Base-by-base conservation (phyloP, 371 early-diverging fungal genomes). In the Neoconidiobolus thromboides region DNA sequence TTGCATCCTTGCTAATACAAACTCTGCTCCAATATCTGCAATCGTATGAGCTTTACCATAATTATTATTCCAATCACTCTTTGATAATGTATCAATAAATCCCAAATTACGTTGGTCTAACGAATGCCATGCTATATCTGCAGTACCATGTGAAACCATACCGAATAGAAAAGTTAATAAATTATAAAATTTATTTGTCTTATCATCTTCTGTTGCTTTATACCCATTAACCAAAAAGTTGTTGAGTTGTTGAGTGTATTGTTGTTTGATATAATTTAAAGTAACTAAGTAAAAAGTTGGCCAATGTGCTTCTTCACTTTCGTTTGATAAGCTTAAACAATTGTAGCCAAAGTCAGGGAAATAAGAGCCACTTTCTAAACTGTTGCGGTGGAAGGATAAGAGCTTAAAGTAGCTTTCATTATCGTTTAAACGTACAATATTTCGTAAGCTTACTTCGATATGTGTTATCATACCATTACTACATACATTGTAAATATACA, bases 91-190 rank as follows among this genome's bases (percentile, higher is more conserved):
- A 26, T 26, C 26, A 26, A 89, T 82, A 53, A 92, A 81, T 6
- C 90, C 89, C 43, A 78, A 75, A 0, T 69, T 66, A 7, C 87
- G 63, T 0, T 81, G 79, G 26, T 73, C 71, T 12, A 90, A 62
- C 9, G 84, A 81, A 67, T 92, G 93, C 90, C 90, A 92, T 47
- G 80, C 76, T 52, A 83, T 77, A 64, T 92, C 93, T 0, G 88
- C 81, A 43, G 85, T 74, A 39, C 82, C 85, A 68, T 92, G 93
- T 1, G 90, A 85, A 53, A 86, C 78, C 26, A 80, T 69, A 36
- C 87, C 89, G 67, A 89, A 82, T 1, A 89, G 63, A 63, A 92
- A 92, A 14, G 86, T 75, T 3, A 86, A 71, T 39, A 90, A 62
- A 2, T 72, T 79, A 78, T 82, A 57, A 12, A 51, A 55, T 9